These are phyloP conservation scores for Epichloe glyceriae DNA, from an alignment of 2,329 filamentous ascomycete species.

Conservation along the genomic window DNA sequence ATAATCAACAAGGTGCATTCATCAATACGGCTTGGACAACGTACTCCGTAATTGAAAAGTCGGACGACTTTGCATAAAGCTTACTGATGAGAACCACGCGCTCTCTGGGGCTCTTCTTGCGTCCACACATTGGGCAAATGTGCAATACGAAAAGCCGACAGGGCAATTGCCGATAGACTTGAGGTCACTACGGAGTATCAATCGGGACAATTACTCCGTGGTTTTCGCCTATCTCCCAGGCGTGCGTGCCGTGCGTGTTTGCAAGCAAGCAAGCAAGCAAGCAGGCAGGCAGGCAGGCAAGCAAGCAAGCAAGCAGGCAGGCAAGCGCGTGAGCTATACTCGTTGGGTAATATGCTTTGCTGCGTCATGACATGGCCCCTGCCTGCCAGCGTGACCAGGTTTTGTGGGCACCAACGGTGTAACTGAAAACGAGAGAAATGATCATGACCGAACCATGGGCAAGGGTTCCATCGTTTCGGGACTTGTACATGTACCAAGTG, in stretches of 20 bases:
- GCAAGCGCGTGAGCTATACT: background rate
- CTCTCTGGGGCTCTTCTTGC: too few species aligned
- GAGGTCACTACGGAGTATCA: background rate
- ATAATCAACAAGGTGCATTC: too few species aligned
- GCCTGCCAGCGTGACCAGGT: conserved; percentile 1
- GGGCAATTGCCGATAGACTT: conserved; percentile 5
- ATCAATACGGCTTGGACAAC: background rate
- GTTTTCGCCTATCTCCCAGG: background rate
- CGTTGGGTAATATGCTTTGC: background rate
- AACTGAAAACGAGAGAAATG: background rate
- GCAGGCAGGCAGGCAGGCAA: fast-evolving
- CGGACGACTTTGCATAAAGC: too few species aligned
- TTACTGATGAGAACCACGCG: too few species aligned
- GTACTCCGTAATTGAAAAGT: background rate
- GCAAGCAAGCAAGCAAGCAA: background rate
- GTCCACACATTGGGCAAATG: background rate
- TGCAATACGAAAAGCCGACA: background rate
- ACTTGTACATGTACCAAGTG: background rate
- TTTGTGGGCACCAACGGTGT: conserved; percentile 2
- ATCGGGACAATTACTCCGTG: background rate
- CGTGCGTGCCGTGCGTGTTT: background rate
- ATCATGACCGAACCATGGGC: conserved; percentile 4
- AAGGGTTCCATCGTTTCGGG: conserved; percentile 4
- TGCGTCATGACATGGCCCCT: conserved; percentile 6
- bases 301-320: too few species aligned